These are phyloP conservation scores for Penicillium chermesinum DNA, from an alignment of 495 filamentous ascomycete species.

Conservation along the genomic window DNA sequence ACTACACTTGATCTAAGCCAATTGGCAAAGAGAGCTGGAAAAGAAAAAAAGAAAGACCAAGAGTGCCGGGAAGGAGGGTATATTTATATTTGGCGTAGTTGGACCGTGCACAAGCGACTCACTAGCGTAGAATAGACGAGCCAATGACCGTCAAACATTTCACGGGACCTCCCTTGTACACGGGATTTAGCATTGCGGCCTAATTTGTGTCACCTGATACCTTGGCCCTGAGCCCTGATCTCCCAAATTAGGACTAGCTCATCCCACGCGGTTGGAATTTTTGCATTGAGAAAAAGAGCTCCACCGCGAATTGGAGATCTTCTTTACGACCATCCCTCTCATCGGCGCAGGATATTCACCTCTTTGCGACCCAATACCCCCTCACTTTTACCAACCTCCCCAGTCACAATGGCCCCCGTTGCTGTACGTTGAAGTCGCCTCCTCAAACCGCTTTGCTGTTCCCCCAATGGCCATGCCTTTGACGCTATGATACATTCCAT, in stretches of 20 bases:
- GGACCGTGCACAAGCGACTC: no score
- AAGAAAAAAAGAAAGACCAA: conserved; percentile 46
- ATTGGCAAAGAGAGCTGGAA: conserved; percentile 55
- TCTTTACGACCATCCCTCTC: conserved; percentile 25
- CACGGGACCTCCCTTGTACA: background rate
- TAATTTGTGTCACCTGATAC: conserved; percentile 5
- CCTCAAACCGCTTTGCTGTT: conserved; percentile 85
- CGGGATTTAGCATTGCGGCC: background rate
- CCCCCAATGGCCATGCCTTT: conserved; percentile 24
- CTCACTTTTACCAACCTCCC: conserved; percentile 20
- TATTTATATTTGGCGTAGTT: conserved; percentile 28
- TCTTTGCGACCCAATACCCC: conserved; percentile 51
- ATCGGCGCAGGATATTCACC: conserved; percentile 55
- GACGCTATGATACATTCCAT: conserved; percentile 7
- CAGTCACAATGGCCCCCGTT: conserved; percentile 49
- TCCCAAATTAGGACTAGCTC: conserved; percentile 25
- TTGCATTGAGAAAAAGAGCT: conserved; percentile 13
- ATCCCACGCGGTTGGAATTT: conserved; percentile 4
- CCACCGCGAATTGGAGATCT: conserved; percentile 26
- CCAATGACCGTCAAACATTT: conserved; percentile 13
- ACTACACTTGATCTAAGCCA: conserved; percentile 95
- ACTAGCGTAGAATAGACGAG: conserved; percentile 10
- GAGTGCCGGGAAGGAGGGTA: conserved; percentile 7
- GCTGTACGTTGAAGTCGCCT: conserved; percentile 64
- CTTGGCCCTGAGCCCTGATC: conserved; percentile 2